Conservation (phyloP, 208 protist species). For the Crithidia fasciculata region DNA sequence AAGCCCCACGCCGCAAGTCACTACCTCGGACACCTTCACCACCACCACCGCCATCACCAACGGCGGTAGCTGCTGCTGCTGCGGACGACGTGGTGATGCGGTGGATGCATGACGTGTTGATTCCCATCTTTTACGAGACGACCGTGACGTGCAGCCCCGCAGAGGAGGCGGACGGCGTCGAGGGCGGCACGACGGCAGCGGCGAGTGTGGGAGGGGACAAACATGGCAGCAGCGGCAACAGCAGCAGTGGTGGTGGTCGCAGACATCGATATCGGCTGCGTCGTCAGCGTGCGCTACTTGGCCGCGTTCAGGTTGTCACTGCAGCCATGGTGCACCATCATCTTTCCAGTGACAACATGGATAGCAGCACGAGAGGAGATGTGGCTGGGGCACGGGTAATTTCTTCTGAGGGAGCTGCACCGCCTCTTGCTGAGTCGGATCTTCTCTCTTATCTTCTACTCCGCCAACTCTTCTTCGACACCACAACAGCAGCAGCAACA, state of each 20-base stretch:
- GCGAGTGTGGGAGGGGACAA: background rate
- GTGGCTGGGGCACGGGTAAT: background rate
- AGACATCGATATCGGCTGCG: conserved; percentile 21
- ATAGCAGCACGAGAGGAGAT: background rate
- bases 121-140: conserved; percentile 45
- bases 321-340: conserved; percentile 19
- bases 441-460: conserved; percentile 33
- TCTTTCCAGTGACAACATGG: background rate
- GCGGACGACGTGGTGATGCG: conserved; percentile 19
- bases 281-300: conserved; percentile 32
- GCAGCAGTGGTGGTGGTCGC: background rate
- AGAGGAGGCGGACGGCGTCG: background rate
- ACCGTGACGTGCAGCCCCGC: conserved; percentile 22
- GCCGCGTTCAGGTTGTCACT: conserved; percentile 35
- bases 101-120: conserved; percentile 43
- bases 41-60: background rate
- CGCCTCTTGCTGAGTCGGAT: background rate
- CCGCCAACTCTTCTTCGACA: conserved; percentile 28
- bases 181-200: background rate
- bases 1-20: background rate
- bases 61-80: background rate
- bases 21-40: background rate
- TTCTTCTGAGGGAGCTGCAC: background rate
- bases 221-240: background rate
- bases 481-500: background rate